These are phyloP conservation scores for Brassica nigra DNA, from an alignment of 345 rosid species.

Conservation along the genomic window DNA sequence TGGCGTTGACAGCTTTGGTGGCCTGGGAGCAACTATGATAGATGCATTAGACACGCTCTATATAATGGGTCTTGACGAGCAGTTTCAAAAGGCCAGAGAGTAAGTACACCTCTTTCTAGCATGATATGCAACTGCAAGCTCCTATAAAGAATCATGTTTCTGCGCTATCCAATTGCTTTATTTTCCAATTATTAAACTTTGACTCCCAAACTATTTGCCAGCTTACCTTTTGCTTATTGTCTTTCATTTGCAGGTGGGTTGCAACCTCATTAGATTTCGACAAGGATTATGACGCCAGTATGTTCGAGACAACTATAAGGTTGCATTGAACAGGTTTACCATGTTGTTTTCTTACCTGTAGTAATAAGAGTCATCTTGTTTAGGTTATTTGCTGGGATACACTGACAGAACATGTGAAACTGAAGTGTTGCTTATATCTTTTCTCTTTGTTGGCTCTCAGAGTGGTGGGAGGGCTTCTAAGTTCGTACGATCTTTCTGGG, in stretches of 20 bases:
- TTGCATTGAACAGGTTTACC: slow-evolving; percentile 77
- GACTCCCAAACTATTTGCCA: slow-evolving; percentile 11
- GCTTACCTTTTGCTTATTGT: slow-evolving; percentile 5
- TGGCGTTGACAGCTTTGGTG: slow-evolving; percentile 97
- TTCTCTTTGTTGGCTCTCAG: slow-evolving; percentile 50
- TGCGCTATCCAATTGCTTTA: background rate
- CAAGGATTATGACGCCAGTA: slow-evolving; percentile 91
- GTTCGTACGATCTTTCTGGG: slow-evolving; percentile 90
- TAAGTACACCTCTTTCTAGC: background rate
- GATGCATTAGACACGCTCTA: slow-evolving; percentile 86
- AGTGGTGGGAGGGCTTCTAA: slow-evolving; percentile 98
- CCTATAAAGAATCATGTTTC: background rate
- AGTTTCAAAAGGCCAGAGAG: slow-evolving; percentile 91
- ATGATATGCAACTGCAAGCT: background rate
- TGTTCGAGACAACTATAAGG: slow-evolving; percentile 99
- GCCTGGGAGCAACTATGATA: slow-evolving; percentile 90
- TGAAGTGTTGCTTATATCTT: background rate
- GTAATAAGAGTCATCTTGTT: slow-evolving; percentile 35
- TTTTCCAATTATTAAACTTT: background rate
- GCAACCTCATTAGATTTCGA: slow-evolving; percentile 85
- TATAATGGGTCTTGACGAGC: slow-evolving; percentile 88
- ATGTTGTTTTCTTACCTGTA: slow-evolving; percentile 43
- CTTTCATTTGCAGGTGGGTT: slow-evolving; percentile 78
- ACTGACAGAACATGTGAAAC: background rate
- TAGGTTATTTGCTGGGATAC: slow-evolving; percentile 20